Evolutionary conservation across 257 asterid genomes (phyloP), one percentile per base, ranked within the genome.

Genomic region (Thymus mandschuricus): DNA sequence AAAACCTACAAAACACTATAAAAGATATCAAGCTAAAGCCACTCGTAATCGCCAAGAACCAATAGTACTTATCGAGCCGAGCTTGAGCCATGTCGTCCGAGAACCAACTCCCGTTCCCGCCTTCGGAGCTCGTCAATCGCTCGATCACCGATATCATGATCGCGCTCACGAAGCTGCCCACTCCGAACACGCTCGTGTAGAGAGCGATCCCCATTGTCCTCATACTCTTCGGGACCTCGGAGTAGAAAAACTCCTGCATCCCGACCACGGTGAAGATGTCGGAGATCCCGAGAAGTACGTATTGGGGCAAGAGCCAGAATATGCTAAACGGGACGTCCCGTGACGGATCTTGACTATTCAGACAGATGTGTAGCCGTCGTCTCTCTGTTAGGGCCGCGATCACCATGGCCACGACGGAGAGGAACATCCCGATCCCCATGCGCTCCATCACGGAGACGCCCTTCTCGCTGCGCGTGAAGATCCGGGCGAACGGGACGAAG

Each of bases 251-350:
- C 76, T 92, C 98, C 64, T 95, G 98, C 99, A 95, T 92, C 38
- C 98, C 99, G 0, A 95, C 99, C 0, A 95, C 99, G 0, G 99
- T 95, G 72, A 95, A 95, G 38, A 92, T 86, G 41, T 95, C 99
- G 0, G 99, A 95, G 41, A 95, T 83, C 4, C 99, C 99, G 68
- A 95, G 66, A 49, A 95, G 12, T 2, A 95, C 79, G 67, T 95
- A 95, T 62, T 95, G 99, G 0, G 99, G 99, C 44, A 95, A 83
- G 81, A 95, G 67, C 97, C 99, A 92, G 28, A 89, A 87, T 12
- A 95, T 95, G 70, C 88, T 95, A 45, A 86, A 69, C 10, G 87
- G 84, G 6, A 83, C 79, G 1, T 82, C 77, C 31, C 72, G 82
- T 0, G 79, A 50, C 9, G 28, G 11, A 31, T 29, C 35, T 7